Base-by-base conservation (phyloP, 768 basidiomycete species). In the Cystobasidium ongulense region DNA sequence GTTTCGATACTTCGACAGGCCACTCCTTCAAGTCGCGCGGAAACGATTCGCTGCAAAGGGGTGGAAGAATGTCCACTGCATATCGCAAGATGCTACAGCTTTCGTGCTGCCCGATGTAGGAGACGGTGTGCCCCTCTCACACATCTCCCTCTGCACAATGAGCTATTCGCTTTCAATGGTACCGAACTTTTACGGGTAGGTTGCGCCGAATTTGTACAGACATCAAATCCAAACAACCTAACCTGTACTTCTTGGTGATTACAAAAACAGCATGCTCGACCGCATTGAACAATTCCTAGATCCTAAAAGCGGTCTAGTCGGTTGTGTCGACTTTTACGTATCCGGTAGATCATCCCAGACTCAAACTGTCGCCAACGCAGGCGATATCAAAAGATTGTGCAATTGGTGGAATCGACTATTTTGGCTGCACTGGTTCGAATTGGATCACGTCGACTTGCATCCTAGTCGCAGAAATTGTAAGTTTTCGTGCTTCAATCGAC, bases 311-410 rank as follows among this genome's bases (percentile, higher is more conserved):
- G 88, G 89, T 27, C 76, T 90, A 0, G 79, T 89, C 15, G 84
- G 85, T 33, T 88, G 89, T n/a, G 87, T 84, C 41, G 89, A 90
- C 82, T 90, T 90, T 79, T 90, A 88, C 76, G 87, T 87, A 0
- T 84, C 86, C 1, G 84, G 84, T 17, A 85, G 84, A 35, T 84
- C 86, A 0, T 63, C 75, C 8, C 50, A 57, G 11, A 46, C 68
- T 15, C 66, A 75, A 64, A 52, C 63, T 10, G 74, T 75, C 38
- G 63, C 38, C 18, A 39, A 67, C 43, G 57, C 53, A 1, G 72
- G 72, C 8, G 83, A 83, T 27, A 86, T 85, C 74, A 87, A 87
- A 83, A 59, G 79, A 1, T 76, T 77, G 29, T 76, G 80, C 82
- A 85, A 78, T 0, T 90, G 87, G 87, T 82, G 87, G 61, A 84